Percentiles rank a stretch among this genome's conserved stretches.
Conservation (phyloP, 2,329 filamentous ascomycete genomes). For the Monosporascus sp. region DNA sequence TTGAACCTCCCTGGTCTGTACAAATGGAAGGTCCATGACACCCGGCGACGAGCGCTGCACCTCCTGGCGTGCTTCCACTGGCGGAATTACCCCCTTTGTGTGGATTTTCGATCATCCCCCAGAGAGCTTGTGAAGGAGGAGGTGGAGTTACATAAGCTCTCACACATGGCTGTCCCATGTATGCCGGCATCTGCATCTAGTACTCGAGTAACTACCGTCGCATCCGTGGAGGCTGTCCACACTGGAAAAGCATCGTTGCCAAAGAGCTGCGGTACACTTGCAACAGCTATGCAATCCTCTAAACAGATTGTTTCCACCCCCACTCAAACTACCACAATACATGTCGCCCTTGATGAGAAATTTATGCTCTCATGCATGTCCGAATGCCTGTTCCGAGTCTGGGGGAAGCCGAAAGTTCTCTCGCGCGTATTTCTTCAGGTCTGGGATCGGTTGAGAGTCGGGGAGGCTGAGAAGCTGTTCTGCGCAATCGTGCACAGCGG, state of each 20-base stretch:
- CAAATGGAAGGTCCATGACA: conserved; percentile 40
- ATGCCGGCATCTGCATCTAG: conserved; percentile 47
- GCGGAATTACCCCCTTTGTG: conserved; percentile 38
- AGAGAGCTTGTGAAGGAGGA: conserved; percentile 42
- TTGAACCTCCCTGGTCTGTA: conserved; percentile 43
- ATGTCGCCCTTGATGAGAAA: conserved; percentile 37
- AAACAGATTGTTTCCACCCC: conserved; percentile 42
- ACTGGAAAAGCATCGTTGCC: conserved; percentile 44
- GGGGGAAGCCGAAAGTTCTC: conserved; percentile 36
- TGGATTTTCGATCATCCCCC: conserved; percentile 43
- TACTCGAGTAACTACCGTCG: conserved; percentile 45
- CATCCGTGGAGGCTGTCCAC: conserved; percentile 48
- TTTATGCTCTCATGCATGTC: conserved; percentile 46
- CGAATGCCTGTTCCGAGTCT: conserved; percentile 37
- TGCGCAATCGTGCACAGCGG: conserved; percentile 47
- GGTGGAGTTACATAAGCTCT: conserved; percentile 47
- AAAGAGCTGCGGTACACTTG: conserved; percentile 47
- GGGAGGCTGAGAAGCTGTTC: conserved; percentile 37
- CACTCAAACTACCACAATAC: conserved; percentile 18
- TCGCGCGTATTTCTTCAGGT: conserved; percentile 39
- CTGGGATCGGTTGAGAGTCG: conserved; percentile 40
- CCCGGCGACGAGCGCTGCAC: conserved; percentile 40
- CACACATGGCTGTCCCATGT: conserved; percentile 46
- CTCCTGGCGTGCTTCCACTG: conserved; percentile 45
- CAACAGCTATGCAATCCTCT: conserved; percentile 52